phyloP scores from a whole-genome alignment of 1,139 yeast genomes.

The Magnusiomyces magnusii region DNA sequence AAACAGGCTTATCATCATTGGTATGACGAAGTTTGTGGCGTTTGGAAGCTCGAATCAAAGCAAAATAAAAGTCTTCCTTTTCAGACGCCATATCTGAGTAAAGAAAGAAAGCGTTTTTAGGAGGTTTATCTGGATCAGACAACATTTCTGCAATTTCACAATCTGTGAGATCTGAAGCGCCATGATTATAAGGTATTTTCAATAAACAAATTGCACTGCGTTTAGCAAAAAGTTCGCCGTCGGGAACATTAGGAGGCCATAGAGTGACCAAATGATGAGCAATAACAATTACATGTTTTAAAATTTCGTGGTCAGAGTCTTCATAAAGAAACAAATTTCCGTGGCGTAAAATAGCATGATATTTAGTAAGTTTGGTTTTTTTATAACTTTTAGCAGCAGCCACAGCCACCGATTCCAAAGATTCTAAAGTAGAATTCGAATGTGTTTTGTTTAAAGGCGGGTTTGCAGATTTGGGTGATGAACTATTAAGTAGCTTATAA shows the following conservation, averaged over 20 bases:
- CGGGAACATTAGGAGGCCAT: slow-evolving; percentile 78
- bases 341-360: slow-evolving; percentile 46
- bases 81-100: slow-evolving; percentile 71
- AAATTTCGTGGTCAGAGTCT: slow-evolving; percentile 56
- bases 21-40: slow-evolving; percentile 17
- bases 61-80: slow-evolving; percentile 91
- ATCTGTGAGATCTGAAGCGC: slow-evolving; percentile 10
- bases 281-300: slow-evolving; percentile 72
- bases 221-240: slow-evolving; percentile 72
- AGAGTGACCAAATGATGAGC: slow-evolving; percentile 61
- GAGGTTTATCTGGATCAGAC: slow-evolving; percentile 30
- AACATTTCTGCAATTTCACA: slow-evolving; percentile 16
- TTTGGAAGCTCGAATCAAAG: slow-evolving; percentile 69
- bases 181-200: slow-evolving; percentile 17
- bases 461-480: slow-evolving; percentile 16
- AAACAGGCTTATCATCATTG: slow-evolving; percentile 9
- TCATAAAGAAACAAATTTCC: slow-evolving; percentile 79
- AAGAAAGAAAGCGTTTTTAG: slow-evolving; percentile 58
- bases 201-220: slow-evolving; percentile 61
- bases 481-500: slow-evolving; percentile 44
- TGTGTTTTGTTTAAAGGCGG: slow-evolving; percentile 6
- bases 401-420: slow-evolving; percentile 6
- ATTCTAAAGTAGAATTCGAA: neutral
- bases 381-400: slow-evolving; percentile 7
- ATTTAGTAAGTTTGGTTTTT: slow-evolving; percentile 27